A percentile compares a stretch with the other conserved stretches of the same genome.
Evolutionary conservation across 108 stramenopile genomes (phyloP).

Genomic region (Skeletonema tropicum): DNA sequence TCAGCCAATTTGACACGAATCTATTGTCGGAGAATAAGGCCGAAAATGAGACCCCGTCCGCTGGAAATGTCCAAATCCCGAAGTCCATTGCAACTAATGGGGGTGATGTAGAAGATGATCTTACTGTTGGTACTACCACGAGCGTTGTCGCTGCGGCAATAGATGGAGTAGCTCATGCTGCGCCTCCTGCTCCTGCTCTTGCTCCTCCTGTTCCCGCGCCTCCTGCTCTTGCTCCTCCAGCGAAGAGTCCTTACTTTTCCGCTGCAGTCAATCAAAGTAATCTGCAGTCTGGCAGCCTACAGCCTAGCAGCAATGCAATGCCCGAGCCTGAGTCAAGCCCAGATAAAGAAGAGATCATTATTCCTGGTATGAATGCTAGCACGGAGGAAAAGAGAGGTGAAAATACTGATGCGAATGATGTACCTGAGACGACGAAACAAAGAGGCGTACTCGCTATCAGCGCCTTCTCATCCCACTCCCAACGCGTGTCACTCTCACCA

Average conservation of each 20-base stretch:
- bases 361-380: conserved; percentile 10
- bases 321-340: background rate
- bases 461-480: background rate
- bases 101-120: conserved; percentile 26
- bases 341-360: conserved; percentile 7
- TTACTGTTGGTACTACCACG: conserved; percentile 17
- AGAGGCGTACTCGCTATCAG: background rate
- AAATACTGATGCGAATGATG: background rate
- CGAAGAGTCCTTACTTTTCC: conserved; percentile 7
- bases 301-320: background rate
- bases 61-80: conserved; percentile 4
- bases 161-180: background rate
- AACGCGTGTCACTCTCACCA: background rate
- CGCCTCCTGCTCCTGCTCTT: background rate
- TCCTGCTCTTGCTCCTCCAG: too few relatives aligned
- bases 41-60: background rate
- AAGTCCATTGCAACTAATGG: conserved; percentile 12
- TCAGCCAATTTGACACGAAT: conserved; percentile 19
- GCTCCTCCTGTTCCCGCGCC: too few relatives aligned
- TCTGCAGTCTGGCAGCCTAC: background rate
- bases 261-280: background rate
- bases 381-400: background rate
- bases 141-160: conserved; percentile 1
- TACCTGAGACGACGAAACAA: background rate
- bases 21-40: conserved; percentile 17